These are phyloP conservation scores for Oryza coarctata DNA, from an alignment of 176 grass and related monocot genomes.

Conservation along the genomic window DNA sequence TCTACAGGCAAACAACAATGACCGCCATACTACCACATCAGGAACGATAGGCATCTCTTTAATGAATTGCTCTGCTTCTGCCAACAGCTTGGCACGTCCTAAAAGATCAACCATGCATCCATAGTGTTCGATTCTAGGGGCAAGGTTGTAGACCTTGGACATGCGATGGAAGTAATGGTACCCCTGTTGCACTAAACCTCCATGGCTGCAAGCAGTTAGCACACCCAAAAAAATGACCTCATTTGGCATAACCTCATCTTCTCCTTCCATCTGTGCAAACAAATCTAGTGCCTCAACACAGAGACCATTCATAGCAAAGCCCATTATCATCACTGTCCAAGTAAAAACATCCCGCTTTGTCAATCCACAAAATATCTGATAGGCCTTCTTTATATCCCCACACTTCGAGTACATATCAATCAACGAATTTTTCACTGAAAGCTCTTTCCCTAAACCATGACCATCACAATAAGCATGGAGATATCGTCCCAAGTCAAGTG, in stretches of 20 bases:
- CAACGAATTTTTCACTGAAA: slow-evolving; percentile 72
- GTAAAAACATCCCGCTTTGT: slow-evolving; percentile 63
- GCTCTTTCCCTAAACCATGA: slow-evolving; percentile 56
- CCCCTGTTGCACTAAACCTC: slow-evolving; percentile 76
- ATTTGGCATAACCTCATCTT: slow-evolving; percentile 60
- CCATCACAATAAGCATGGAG: slow-evolving; percentile 76
- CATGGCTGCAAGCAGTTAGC: slow-evolving; percentile 85
- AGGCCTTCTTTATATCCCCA: slow-evolving; percentile 77
- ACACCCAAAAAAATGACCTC: slow-evolving; percentile 84
- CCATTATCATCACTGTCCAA: slow-evolving; percentile 91
- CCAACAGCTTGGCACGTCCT: slow-evolving; percentile 75
- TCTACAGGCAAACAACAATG: slow-evolving; percentile 81
- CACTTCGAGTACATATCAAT: slow-evolving; percentile 97
- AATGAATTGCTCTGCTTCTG: slow-evolving; percentile 64
- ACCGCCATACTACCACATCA: slow-evolving; percentile 77
- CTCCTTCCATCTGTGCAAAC: slow-evolving; percentile 83
- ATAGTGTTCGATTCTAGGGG: slow-evolving; percentile 69
- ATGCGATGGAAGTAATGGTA: slow-evolving; percentile 75
- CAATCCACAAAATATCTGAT: slow-evolving; percentile 63
- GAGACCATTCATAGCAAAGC: slow-evolving; percentile 75
- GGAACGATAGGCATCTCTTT: slow-evolving; percentile 66
- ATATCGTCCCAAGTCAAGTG: slow-evolving; percentile 68
- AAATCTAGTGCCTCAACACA: slow-evolving; percentile 72
- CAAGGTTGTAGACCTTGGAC: slow-evolving; percentile 59
- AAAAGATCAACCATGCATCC: slow-evolving; percentile 91